Conservation (phyloP, 257 asterid genomes). For the Cinchona pubescens region DNA sequence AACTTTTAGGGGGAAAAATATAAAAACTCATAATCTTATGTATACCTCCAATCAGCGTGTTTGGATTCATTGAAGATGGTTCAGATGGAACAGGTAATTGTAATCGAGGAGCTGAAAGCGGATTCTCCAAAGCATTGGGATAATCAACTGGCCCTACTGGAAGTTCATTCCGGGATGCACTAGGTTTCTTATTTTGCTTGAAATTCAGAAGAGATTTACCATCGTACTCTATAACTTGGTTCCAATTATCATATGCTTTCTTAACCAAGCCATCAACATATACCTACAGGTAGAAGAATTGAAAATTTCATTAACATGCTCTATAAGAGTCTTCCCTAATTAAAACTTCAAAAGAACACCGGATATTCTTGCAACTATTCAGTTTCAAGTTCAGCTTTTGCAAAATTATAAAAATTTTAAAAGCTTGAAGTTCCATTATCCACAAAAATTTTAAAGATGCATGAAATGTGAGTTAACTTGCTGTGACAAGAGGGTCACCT, state of each 20-base stretch:
- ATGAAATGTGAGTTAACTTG: not conserved
- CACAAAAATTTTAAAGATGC: not conserved
- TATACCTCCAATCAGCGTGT: conserved; percentile 67
- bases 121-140: conserved; percentile 57
- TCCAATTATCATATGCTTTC: conserved; percentile 94
- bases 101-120: conserved; percentile 48
- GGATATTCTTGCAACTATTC: not conserved
- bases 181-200: conserved; percentile 55
- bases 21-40: not conserved
- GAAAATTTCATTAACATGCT: conserved; percentile 3
- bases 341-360: not conserved
- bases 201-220: conserved; percentile 74
- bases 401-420: not conserved
- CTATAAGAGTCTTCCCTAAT: conserved; percentile 10
- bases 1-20: no score
- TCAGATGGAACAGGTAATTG: conserved; percentile 49
- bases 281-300: conserved; percentile 40
- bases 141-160: conserved; percentile 57
- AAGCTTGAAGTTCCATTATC: not conserved
- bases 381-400: not conserved
- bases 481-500: not conserved
- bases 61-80: conserved; percentile 50
- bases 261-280: conserved; percentile 81
- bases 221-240: conserved; percentile 88
- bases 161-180: conserved; percentile 41